phyloP scores from a whole-genome alignment of 768 basidiomycete genomes.

The Collybia nuda region DNA sequence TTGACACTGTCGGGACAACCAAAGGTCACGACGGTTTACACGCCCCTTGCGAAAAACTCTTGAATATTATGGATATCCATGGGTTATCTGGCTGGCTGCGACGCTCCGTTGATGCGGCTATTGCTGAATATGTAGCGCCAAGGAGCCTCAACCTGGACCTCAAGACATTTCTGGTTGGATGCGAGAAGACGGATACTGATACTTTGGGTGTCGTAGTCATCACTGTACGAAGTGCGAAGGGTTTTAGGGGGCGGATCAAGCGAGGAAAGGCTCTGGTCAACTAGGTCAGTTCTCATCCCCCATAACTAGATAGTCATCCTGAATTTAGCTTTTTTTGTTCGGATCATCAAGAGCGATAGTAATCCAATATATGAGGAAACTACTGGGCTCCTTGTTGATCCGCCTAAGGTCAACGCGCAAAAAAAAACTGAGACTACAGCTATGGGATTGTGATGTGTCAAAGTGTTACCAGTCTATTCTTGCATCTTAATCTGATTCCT shows the following conservation, averaged over 20 bases:
- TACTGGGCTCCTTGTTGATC: slow-evolving; percentile 57
- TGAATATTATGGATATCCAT: slow-evolving; percentile 80
- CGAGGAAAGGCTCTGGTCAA: slow-evolving; percentile 67
- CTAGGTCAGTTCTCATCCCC: slow-evolving; percentile 31
- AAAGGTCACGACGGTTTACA: slow-evolving; percentile 59
- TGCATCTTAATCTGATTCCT: not conserved
- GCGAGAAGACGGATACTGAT: slow-evolving; percentile 62
- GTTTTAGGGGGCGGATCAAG: slow-evolving; percentile 56
- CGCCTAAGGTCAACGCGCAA: slow-evolving; percentile 64
- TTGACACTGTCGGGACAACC: slow-evolving; percentile 77
- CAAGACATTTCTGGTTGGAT: slow-evolving; percentile 59
- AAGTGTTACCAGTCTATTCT: not conserved
- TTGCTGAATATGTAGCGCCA: slow-evolving; percentile 67
- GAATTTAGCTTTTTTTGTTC: slow-evolving; percentile 8
- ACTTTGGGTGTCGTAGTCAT: slow-evolving; percentile 67
- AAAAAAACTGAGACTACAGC: slow-evolving; percentile 62
- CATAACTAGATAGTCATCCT: too few relatives aligned
- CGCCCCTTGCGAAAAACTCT: slow-evolving; percentile 60
- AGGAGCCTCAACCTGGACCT: slow-evolving; percentile 70
- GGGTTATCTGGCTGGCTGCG: slow-evolving; percentile 69
- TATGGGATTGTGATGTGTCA: slow-evolving; percentile 68
- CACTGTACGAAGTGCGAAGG: slow-evolving; percentile 60
- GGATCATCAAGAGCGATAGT: slow-evolving; percentile 62
- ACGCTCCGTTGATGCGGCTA: slow-evolving; percentile 60
- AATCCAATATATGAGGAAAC: slow-evolving; percentile 75